Evolutionary conservation across 2,329 filamentous ascomycete genomes (phyloP).

Genomic region (Colletotrichum orchidophilum): DNA sequence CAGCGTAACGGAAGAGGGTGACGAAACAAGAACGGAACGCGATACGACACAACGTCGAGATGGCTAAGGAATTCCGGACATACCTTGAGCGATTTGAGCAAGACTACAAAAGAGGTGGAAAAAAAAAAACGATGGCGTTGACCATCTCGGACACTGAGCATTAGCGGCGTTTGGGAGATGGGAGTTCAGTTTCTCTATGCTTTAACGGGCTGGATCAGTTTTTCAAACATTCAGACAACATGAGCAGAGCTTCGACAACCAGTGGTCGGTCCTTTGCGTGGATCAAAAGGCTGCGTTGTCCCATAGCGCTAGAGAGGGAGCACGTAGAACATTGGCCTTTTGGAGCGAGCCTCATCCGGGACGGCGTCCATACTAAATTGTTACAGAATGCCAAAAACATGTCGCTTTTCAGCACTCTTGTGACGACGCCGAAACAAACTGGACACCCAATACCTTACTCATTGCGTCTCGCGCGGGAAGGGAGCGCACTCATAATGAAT

Average conservation of each 20-base stretch:
- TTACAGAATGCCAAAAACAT: neutral
- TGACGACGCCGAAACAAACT: neutral
- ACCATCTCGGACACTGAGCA: neutral
- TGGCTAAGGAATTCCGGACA: neutral
- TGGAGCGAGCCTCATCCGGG: neutral
- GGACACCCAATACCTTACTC: neutral
- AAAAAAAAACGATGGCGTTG: neutral
- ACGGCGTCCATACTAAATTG: slow-evolving; percentile 1
- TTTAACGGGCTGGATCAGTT: neutral
- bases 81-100: neutral
- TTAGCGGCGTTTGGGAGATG: slow-evolving; percentile 3
- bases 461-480: neutral
- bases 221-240: neutral
- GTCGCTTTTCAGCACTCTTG: neutral
- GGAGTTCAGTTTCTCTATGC: neutral
- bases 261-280: neutral
- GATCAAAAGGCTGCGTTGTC: neutral
- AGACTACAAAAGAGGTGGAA: neutral
- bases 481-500: neutral
- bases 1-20: neutral
- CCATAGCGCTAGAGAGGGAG: neutral
- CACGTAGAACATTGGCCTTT: neutral
- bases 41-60: neutral
- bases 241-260: neutral
- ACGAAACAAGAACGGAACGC: neutral